Base-by-base conservation (phyloP, 345 rosid genomes). In the Theobroma cacao region DNA sequence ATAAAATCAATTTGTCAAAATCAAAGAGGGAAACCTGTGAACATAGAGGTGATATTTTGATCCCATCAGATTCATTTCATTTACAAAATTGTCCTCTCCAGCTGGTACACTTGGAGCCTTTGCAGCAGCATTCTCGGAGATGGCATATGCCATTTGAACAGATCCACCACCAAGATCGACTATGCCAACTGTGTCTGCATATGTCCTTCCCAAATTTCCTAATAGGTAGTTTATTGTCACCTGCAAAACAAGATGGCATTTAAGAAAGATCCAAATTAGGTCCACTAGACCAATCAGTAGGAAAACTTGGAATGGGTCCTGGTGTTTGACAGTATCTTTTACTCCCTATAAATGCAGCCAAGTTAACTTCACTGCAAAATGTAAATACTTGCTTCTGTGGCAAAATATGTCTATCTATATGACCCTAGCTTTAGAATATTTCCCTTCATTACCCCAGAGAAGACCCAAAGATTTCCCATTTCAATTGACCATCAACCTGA, bases 161-260 rank as follows among this genome's bases (percentile, higher is more conserved):
- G 99, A 96, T 56, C 99, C 99, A 68, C 99, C 99, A 67, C 98
- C 99, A 79, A 96, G 99, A 87, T 96, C 98, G 81, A 94, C 97
- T 65, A 96, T 96, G 81, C 99, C 99, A 80, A 96, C 98, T 13
- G 97, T 92, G 43, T 89, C 80, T 40, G 89, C 77, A 84, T 90
- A 94, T 43, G 87, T 78, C 85, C 84, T 90, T 74, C 99, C 97
- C 82, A 96, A 73, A 69, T 89, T 90, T 77, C 98, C 93, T 75
- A 91, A 78, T 63, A 96, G 89, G 80, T 92, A 94, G 84, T 96
- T 96, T 52, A 96, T 92, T 8, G 99, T 96, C 75, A 96, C 98
- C 99, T 96, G 89, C 78, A 86, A 82, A 76, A 69, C 43, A 75
- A 69, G 43, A 64, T 17, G 38, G 26, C 3, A 33, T 22, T 75